phyloP scores from a whole-genome alignment of 495 filamentous ascomycete species.

The Neurospora cerealis region DNA sequence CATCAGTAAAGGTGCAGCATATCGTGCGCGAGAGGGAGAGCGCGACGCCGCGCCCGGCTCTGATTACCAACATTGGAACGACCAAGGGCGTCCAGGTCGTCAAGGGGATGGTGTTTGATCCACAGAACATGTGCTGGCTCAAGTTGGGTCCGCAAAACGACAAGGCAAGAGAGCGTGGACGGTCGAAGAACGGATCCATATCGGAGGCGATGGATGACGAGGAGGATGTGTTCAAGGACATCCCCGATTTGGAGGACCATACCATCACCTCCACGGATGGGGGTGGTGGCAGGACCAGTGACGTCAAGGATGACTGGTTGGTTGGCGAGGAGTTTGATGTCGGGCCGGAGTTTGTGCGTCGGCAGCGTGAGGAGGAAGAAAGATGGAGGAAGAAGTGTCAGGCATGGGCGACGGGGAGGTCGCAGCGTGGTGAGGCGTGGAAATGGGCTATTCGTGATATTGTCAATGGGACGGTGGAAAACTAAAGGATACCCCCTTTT shows the following conservation, averaged over 20 bases:
- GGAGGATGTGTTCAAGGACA: constrained; percentile 46
- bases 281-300: constrained; percentile 32
- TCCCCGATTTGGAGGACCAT: constrained; percentile 43
- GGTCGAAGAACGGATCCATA: constrained; percentile 12
- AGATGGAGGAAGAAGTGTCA: constrained; percentile 78
- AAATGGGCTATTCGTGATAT: constrained; percentile 41
- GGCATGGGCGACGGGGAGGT: constrained; percentile 51
- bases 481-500: constrained; percentile 1
- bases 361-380: constrained; percentile 84
- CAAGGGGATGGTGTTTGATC: constrained; percentile 95
- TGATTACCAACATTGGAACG: constrained; percentile 79
- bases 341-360: constrained; percentile 82
- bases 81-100: constrained; percentile 78
- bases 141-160: constrained; percentile 46
- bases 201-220: constrained; percentile 56
- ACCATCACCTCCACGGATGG: constrained; percentile 29
- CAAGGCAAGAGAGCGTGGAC: background rate
- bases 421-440: constrained; percentile 32
- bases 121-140: constrained; percentile 90
- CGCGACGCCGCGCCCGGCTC: constrained; percentile 69
- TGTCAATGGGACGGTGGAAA: constrained; percentile 22
- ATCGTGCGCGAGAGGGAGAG: constrained; percentile 41
- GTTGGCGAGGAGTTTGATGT: constrained; percentile 97
- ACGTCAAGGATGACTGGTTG: constrained; percentile 65
- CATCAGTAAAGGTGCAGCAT: constrained; percentile 31